Evolutionary conservation across 805 yeast genomes (phyloP), one percentile per base, ranked within the genome.

Genomic region (Zygosaccharomyces siamensis): DNA sequence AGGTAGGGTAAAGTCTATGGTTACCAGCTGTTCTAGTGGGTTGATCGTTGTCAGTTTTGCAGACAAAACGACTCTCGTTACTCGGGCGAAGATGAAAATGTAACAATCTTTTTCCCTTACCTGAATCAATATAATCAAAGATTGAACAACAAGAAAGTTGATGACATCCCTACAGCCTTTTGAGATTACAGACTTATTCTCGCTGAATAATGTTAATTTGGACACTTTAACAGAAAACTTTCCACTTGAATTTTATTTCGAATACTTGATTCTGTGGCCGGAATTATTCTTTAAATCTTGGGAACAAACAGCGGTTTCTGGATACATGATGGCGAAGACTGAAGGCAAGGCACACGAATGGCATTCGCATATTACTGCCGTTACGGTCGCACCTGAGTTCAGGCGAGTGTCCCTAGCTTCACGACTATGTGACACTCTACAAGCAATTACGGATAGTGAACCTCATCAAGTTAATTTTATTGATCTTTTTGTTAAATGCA

Each of bases 361-460:
- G 96, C 99, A 93, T 62, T 80, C 96, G 1, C 99, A 93, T 66
- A 89, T 93, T 43, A 89, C 98, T 0, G 98, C 99, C 0, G 96
- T 93, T 3, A 89, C 98, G 0, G 85, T 93, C 1, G 84, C 85
- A 50, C 83, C 87, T 10, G 83, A 80, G 45, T 92, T 84, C 65
- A 71, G 99, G 46, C 72, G 98, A 52, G 74, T 92, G 12, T 95
- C 96, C 1, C 71, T 93, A 35, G 99, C 97, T 1, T 79, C 89
- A 6, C 77, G 79, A 50, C 72, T 93, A 37, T 89, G 97, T 60
- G 71, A 78, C 42, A 80, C 86, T 50, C 70, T 93, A 38, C 89
- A 85, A 58, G 76, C 79, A 38, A 77, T 83, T 40, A 86, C 95
- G 0, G 87, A 85, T 52, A 75, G 79, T n/a, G 77, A 72, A n/a